Conservation (phyloP, 257 asterid genomes). For the Linaria vulgaris region DNA sequence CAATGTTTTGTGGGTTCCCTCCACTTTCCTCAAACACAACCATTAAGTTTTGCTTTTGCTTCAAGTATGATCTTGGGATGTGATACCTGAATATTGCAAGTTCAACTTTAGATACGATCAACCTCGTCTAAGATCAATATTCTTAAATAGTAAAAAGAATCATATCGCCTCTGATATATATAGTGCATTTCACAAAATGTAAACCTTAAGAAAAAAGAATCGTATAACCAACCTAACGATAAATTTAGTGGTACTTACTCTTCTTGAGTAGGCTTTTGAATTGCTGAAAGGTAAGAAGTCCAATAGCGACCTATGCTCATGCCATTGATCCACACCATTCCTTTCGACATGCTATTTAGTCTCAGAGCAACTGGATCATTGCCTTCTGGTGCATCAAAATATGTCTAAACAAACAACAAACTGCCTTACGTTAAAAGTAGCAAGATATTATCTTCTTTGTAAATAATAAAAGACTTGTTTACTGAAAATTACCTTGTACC, state of each 20-base stretch:
- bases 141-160: no score
- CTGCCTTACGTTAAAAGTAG: neutral
- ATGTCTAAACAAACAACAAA: constrained; percentile 37
- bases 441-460: no score
- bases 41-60: constrained; percentile 52
- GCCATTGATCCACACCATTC: constrained; percentile 90
- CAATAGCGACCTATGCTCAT: constrained; percentile 82
- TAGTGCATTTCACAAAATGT: no score
- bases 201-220: no score
- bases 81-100: constrained; percentile 51
- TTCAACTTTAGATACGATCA: no score
- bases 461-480: neutral
- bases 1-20: constrained; percentile 57
- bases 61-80: constrained; percentile 77
- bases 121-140: no score
- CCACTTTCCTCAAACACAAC: constrained; percentile 80
- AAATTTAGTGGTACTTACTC: constrained; percentile 47
- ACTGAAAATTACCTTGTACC: constrained; percentile 75
- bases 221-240: no score
- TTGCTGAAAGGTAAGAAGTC: constrained; percentile 72
- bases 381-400: constrained; percentile 84
- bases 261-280: constrained; percentile 70
- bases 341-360: constrained; percentile 75
- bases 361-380: constrained; percentile 60
- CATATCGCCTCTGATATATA: no score